Percentiles rank a stretch among this genome's conserved stretches.
Evolutionary conservation across 1,284 basidiomycete species (phyloP).

Genomic region (Pseudozyma tsukubaensis): DNA sequence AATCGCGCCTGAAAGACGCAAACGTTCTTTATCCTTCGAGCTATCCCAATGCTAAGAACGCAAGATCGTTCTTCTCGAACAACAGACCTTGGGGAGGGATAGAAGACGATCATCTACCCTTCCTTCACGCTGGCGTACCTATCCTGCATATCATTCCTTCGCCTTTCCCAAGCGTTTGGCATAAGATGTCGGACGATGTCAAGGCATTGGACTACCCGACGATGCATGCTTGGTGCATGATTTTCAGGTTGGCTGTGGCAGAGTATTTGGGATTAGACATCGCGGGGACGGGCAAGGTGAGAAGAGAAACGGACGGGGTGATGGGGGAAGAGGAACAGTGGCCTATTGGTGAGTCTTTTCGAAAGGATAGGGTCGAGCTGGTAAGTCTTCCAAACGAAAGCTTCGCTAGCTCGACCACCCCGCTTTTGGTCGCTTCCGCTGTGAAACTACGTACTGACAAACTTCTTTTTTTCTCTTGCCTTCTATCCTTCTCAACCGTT

Average conservation of each 20-base stretch:
- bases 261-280: slow-evolving; percentile 83
- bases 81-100: slow-evolving; percentile 75
- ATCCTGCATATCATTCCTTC: slow-evolving; percentile 89
- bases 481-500: too few relatives aligned
- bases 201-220: slow-evolving; percentile 86
- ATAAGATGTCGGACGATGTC: slow-evolving; percentile 88
- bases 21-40: slow-evolving; percentile 45
- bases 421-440: too few relatives aligned
- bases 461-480: background rate
- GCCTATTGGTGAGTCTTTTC: background rate
- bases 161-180: slow-evolving; percentile 94
- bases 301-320: background rate
- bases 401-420: slow-evolving; percentile 27
- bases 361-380: slow-evolving; percentile 30
- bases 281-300: background rate
- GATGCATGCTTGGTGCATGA: slow-evolving; percentile 82
- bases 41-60: slow-evolving; percentile 6
- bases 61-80: slow-evolving; percentile 33
- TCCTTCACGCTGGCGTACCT: slow-evolving; percentile 84
- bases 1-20: slow-evolving; percentile 37
- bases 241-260: slow-evolving; percentile 86
- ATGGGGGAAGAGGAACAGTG: slow-evolving; percentile 3
- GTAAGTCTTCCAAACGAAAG: too few relatives aligned
- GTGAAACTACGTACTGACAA: too few relatives aligned
- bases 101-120: slow-evolving; percentile 95